These are phyloP conservation scores for Paratinospora sagittata DNA, from an alignment of 164 flowering plant genomes.

Conservation along the genomic window DNA sequence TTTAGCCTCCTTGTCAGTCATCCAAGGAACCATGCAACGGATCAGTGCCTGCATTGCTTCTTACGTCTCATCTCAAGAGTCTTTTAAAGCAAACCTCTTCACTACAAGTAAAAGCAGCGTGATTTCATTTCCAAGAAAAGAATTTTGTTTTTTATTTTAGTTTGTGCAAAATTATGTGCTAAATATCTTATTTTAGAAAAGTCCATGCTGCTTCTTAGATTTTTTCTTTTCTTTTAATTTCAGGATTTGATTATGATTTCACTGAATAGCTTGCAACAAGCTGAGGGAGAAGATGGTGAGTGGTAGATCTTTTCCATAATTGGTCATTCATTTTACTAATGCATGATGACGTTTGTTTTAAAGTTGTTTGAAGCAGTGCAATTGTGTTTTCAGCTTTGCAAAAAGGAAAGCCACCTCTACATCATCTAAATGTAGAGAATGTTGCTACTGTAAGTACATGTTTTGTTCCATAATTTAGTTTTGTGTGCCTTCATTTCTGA, in stretches of 20 bases:
- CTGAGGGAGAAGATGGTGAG: conserved; percentile 68
- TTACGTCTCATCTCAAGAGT: conserved; percentile 83
- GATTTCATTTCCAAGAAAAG: neutral
- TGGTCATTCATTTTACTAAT: neutral
- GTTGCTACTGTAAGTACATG: conserved; percentile 53
- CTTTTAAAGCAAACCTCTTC: conserved; percentile 82
- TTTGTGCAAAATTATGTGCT: neutral
- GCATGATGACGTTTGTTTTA: neutral
- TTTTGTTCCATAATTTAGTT: neutral
- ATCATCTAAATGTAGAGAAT: conserved; percentile 51
- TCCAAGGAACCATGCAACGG: conserved; percentile 42
- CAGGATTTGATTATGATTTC: conserved; percentile 69
- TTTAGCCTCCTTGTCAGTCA: conserved; percentile 41
- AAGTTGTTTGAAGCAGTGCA: neutral
- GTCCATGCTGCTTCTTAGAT: neutral
- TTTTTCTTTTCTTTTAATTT: neutral
- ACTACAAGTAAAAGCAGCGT: conserved; percentile 55
- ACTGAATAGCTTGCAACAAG: conserved; percentile 55
- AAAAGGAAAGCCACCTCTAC: conserved; percentile 60
- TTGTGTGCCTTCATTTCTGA: neutral
- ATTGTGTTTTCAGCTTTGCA: conserved; percentile 48
- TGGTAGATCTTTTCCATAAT: neutral
- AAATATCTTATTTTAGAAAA: neutral
- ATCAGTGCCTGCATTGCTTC: conserved; percentile 44
- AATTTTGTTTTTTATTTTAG: neutral